phyloP scores from a whole-genome alignment of 192 early-diverging fungal genomes.

The Entomortierella chlamydospora region DNA sequence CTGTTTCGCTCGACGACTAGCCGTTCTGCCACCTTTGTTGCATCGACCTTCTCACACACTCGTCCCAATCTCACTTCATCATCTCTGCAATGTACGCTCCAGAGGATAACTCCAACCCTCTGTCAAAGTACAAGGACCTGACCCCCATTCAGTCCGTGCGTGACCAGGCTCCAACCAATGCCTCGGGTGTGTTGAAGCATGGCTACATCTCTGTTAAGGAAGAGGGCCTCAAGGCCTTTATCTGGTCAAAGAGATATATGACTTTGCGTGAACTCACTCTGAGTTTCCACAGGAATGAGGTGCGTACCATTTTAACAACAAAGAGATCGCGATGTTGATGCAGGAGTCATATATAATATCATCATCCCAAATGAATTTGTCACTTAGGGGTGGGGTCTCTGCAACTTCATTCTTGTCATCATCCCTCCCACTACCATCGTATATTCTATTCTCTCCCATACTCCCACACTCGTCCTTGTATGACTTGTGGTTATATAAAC shows the following conservation, averaged over 20 bases:
- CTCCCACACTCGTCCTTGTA: too few species aligned
- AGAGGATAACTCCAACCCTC: conserved; percentile 46
- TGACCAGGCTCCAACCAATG: conserved; percentile 44
- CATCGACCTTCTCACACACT: too few species aligned
- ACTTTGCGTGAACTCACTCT: conserved; percentile 90
- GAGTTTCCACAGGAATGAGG: conserved; percentile 95
- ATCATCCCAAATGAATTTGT: conserved; percentile 1
- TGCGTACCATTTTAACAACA: conserved; percentile 53
- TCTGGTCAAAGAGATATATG: conserved; percentile 96
- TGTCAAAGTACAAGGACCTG: conserved; percentile 47
- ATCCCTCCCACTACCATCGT: too few species aligned
- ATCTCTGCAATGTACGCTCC: conserved; percentile 35
- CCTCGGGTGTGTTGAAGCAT: conserved; percentile 72
- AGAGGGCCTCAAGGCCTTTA: conserved; percentile 88
- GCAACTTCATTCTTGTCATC: too few species aligned
- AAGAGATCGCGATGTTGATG: neutral
- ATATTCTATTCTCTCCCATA: too few species aligned
- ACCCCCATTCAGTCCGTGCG: conserved; percentile 38
- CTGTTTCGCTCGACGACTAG: neutral
- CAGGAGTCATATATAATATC: neutral
- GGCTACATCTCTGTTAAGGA: conserved; percentile 94
- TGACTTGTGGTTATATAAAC: too few species aligned
- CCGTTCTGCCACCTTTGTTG: neutral
- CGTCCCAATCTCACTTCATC: too few species aligned
- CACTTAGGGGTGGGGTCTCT: too few species aligned